Evolutionary conservation across 73 alveolate species (phyloP), one percentile per base, ranked within the genome.

Genomic region (Paraurostyla sp.): DNA sequence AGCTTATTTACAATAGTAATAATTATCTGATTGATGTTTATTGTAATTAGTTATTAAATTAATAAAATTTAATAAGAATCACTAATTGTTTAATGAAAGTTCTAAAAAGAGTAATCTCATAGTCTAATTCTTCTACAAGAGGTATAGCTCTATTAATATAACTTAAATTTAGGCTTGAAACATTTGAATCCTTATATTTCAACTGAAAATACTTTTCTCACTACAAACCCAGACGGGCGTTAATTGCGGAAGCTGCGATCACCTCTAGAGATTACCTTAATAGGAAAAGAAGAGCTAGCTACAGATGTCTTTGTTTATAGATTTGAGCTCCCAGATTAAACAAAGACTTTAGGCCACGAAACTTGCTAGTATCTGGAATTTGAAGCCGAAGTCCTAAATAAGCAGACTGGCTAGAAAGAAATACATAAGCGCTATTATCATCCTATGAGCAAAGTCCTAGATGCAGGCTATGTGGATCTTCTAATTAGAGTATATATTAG

Each of bases 331-430:
- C 81, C 81, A 23, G 91, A 57, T 20, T 2, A 13, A 40, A 0
- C 7, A 0, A 57, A 30, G 4, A 81, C 82, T 0, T 71, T 81
- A 0, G 81, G 82, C 36, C 82, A 58, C 40, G 22, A 45, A 0
- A 81, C 91, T 58, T 81, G 91, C 52, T 35, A 81, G 52, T 81
- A 81, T 59, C 40, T 81, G 71, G 81, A 58, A 59, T 81, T 81
- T 43, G 91, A 81, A 40, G 91, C 91, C 7, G 91, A 81, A 22
- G 32, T 81, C 41, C 30, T 46, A 7, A 51, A 76, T 41, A 57
- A 38, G 41, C 83, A 81, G 35, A 81, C 81, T 2, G 59, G 30
- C 13, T 43, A 52, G 52, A 49, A 78, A 32, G 78, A 49, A 60
- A 78, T 33, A 20, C 41, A 11, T 27, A 36, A 16, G n/a, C 36